These are phyloP conservation scores for Nicotiana paniculata DNA, from an alignment of 257 asterid species.

Conservation along the genomic window DNA sequence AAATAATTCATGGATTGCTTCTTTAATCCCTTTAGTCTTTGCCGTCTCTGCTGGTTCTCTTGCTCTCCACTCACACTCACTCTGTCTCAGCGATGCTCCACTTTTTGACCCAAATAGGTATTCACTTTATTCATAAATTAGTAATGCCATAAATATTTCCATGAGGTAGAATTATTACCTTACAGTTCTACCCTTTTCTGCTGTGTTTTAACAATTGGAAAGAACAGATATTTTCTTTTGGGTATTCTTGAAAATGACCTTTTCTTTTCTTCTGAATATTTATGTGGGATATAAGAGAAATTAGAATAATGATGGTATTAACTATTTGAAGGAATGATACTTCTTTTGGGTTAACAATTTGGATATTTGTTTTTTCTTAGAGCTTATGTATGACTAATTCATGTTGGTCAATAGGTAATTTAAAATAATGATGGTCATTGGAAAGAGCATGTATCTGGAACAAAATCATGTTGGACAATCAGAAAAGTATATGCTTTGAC, in stretches of 20 bases:
- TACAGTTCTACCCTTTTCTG: neutral
- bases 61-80: conserved; percentile 40
- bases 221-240: neutral
- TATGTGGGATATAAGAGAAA: neutral
- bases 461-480: neutral
- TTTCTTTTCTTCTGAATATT: neutral
- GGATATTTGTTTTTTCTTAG: neutral
- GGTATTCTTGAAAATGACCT: neutral
- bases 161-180: neutral
- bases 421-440: neutral
- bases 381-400: neutral
- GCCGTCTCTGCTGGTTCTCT: conserved; percentile 59
- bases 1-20: conserved; percentile 17
- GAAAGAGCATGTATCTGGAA: neutral
- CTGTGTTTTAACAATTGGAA: neutral
- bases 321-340: neutral
- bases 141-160: neutral
- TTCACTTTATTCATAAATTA: neutral
- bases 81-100: conserved; percentile 57
- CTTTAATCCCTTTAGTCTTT: conserved; percentile 60
- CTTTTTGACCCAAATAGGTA: conserved; percentile 42
- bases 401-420: neutral
- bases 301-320: neutral
- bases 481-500: neutral
- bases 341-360: neutral